Conservation (phyloP, 108 stramenopile genomes). For the Fragilaria radians region DNA sequence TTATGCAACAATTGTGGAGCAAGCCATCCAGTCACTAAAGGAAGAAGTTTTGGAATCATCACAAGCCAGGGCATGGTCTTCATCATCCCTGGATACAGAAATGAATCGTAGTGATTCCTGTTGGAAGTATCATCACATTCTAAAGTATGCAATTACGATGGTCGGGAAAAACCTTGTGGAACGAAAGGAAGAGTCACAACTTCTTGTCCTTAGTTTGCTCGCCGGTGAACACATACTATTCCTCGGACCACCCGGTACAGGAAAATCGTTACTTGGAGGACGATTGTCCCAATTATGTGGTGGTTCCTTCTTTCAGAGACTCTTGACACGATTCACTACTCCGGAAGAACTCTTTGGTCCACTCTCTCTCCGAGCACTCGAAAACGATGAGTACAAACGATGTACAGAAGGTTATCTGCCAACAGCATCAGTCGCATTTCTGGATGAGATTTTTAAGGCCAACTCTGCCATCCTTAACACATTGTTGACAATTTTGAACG, state of each 20-base stretch:
- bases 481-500: slow-evolving; percentile 71
- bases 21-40: slow-evolving; percentile 14
- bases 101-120: slow-evolving; percentile 14
- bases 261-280: slow-evolving; percentile 43
- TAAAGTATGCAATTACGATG: slow-evolving; percentile 30
- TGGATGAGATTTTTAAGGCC: slow-evolving; percentile 78
- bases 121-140: slow-evolving; percentile 17
- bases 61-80: slow-evolving; percentile 2
- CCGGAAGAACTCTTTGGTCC: slow-evolving; percentile 73
- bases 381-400: slow-evolving; percentile 65
- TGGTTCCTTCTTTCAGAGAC: slow-evolving; percentile 59
- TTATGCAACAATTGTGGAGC: slow-evolving; percentile 19
- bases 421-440: slow-evolving; percentile 46
- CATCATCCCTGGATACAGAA: slow-evolving; percentile 14
- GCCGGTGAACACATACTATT: slow-evolving; percentile 65
- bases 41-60: slow-evolving; percentile 7
- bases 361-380: slow-evolving; percentile 46
- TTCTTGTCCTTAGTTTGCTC: slow-evolving; percentile 55
- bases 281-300: slow-evolving; percentile 51
- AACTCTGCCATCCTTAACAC: slow-evolving; percentile 73
- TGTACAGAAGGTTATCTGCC: slow-evolving; percentile 60
- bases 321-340: slow-evolving; percentile 69
- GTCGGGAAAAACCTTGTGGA: slow-evolving; percentile 60
- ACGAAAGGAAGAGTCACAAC: slow-evolving; percentile 49
- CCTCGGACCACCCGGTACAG: slow-evolving; percentile 47